A percentile compares a stretch with the other conserved stretches of the same genome.
Conservation (phyloP, 75 land plant genomes). For the Sequoiadendron giganteum region DNA sequence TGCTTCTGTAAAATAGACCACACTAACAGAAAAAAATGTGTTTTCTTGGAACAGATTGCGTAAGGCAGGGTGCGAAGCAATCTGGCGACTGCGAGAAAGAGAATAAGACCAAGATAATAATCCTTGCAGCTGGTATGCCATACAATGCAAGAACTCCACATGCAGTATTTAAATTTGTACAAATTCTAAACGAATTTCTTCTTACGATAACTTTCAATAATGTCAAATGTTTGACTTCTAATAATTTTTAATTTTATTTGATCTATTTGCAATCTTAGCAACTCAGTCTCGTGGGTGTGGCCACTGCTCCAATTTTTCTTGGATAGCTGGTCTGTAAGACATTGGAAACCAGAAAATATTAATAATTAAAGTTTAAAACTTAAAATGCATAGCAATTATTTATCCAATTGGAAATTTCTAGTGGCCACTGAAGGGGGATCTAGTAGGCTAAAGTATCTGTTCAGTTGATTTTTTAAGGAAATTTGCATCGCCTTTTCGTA, state of each 20-base stretch:
- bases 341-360: neutral
- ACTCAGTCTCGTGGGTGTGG: neutral
- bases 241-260: neutral
- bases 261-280: neutral
- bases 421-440: neutral
- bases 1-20: neutral
- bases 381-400: neutral
- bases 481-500: no score
- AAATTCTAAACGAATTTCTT: neutral
- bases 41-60: neutral
- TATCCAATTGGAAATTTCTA: neutral
- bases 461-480: no score
- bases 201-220: neutral
- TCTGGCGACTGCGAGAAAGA: neutral
- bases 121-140: conserved; percentile 12
- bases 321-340: neutral
- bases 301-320: neutral
- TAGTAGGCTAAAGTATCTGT: neutral
- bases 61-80: neutral
- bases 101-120: neutral
- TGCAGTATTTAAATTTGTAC: neutral
- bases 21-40: neutral
- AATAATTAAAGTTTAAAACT: neutral
- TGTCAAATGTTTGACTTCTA: neutral
- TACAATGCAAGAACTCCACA: neutral